These are phyloP conservation scores for Fusarium sulawesiense DNA, from an alignment of 2,329 filamentous ascomycete species.

Conservation along the genomic window DNA sequence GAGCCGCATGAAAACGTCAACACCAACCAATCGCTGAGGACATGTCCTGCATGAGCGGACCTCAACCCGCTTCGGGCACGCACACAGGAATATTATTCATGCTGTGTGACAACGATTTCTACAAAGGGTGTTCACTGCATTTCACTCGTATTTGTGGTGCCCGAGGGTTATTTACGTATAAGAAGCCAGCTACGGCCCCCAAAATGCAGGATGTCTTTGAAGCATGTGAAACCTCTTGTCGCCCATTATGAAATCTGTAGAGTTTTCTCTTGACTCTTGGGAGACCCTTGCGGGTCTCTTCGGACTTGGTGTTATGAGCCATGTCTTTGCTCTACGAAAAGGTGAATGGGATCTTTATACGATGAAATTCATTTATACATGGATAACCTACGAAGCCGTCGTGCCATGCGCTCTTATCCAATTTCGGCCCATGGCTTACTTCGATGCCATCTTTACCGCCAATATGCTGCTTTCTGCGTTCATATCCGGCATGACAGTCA, in stretches of 20 bases:
- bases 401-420: not conserved
- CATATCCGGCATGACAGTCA: not conserved
- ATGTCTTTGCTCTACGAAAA: not conserved
- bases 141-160: not conserved
- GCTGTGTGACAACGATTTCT: not conserved
- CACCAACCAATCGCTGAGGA: not conserved
- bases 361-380: not conserved
- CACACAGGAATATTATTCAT: not conserved
- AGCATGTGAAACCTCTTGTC: not conserved
- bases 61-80: not conserved
- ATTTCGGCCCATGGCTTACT: not conserved
- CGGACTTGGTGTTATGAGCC: not conserved
- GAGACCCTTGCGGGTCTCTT: not conserved
- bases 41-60: not conserved
- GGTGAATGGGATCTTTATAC: conserved; percentile 31
- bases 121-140: not conserved
- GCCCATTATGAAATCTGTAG: not conserved
- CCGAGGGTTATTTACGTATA: not conserved
- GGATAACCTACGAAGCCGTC: not conserved
- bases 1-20: not conserved
- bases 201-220: fast-evolving
- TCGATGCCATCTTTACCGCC: not conserved
- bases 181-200: not conserved
- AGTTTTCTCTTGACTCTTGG: not conserved
- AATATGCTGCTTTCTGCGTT: not conserved